Percentiles rank a stretch among this genome's conserved stretches.
phyloP scores from a whole-genome alignment of 2,329 filamentous ascomycete species.

The Alternaria gansuensis region DNA sequence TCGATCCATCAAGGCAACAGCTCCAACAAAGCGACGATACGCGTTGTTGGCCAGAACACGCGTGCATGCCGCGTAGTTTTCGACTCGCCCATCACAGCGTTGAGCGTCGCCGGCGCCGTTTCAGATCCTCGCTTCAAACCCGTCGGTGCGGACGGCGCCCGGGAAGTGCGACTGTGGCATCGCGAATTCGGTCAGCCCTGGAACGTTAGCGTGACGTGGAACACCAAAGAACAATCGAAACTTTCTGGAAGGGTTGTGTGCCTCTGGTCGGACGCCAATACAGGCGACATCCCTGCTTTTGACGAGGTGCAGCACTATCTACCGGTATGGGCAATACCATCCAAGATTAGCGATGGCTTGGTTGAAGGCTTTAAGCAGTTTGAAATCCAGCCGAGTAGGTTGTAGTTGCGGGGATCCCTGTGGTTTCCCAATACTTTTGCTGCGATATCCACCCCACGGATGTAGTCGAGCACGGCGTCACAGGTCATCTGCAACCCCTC shows the following conservation, averaged over 20 bases:
- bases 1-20: slow-evolving; percentile 62
- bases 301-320: slow-evolving; percentile 80
- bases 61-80: slow-evolving; percentile 80
- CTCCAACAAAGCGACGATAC: slow-evolving; percentile 67
- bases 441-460: slow-evolving; percentile 44
- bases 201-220: slow-evolving; percentile 77
- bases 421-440: slow-evolving; percentile 41
- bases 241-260: slow-evolving; percentile 73
- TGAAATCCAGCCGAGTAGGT: slow-evolving; percentile 38
- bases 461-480: slow-evolving; percentile 46
- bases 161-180: slow-evolving; percentile 80
- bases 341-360: slow-evolving; percentile 78
- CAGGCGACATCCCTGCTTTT: slow-evolving; percentile 78
- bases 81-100: slow-evolving; percentile 69
- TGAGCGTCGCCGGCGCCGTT: slow-evolving; percentile 69
- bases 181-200: slow-evolving; percentile 80
- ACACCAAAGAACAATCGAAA: slow-evolving; percentile 46
- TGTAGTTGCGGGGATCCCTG: slow-evolving; percentile 38
- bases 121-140: slow-evolving; percentile 72
- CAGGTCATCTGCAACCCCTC: slow-evolving; percentile 34
- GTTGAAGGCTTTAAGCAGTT: slow-evolving; percentile 82
- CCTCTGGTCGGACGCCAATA: slow-evolving; percentile 87
- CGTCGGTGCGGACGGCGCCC: slow-evolving; percentile 69
- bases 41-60: slow-evolving; percentile 76
- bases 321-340: slow-evolving; percentile 80